Conservation (phyloP, 2,329 filamentous ascomycete genomes). For the Fusarium equiseti region DNA sequence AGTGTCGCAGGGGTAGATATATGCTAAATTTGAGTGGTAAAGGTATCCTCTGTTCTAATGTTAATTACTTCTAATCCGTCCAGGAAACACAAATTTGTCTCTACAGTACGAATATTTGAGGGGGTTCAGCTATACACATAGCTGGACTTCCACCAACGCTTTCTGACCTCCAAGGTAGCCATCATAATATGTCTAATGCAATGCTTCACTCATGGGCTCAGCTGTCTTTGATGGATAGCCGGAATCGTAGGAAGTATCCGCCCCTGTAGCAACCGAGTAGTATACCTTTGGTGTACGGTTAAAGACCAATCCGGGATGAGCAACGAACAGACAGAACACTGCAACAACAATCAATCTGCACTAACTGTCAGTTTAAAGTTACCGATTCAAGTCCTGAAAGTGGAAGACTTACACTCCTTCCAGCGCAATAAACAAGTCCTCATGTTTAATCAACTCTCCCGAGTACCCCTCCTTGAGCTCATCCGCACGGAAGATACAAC, state of each 20-base stretch:
- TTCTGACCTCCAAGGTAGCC: background rate
- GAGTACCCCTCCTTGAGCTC: constrained; percentile 68
- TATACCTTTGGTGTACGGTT: constrained; percentile 1
- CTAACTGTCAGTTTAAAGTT: background rate
- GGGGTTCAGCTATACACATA: too few species aligned
- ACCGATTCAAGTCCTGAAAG: background rate
- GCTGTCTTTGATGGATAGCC: background rate
- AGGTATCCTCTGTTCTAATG: background rate
- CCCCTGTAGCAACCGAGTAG: background rate
- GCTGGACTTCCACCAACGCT: background rate
- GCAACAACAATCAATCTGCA: constrained; percentile 31
- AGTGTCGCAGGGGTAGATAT: fast-evolving
- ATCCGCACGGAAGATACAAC: constrained; percentile 68
- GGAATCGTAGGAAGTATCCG: background rate
- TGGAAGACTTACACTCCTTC: constrained; percentile 54
- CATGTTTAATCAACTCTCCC: constrained; percentile 60
- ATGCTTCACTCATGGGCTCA: background rate
- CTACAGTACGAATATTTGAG: too few species aligned
- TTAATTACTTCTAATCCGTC: background rate
- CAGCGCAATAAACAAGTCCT: constrained; percentile 58
- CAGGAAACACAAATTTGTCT: fast-evolving
- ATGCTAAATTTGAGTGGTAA: background rate
- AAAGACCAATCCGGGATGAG: constrained; percentile 21
- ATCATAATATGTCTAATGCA: background rate
- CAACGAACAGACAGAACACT: constrained; percentile 19